Evolutionary conservation across 495 filamentous ascomycete genomes (phyloP).

Genomic region (Oidiodendron maius): DNA sequence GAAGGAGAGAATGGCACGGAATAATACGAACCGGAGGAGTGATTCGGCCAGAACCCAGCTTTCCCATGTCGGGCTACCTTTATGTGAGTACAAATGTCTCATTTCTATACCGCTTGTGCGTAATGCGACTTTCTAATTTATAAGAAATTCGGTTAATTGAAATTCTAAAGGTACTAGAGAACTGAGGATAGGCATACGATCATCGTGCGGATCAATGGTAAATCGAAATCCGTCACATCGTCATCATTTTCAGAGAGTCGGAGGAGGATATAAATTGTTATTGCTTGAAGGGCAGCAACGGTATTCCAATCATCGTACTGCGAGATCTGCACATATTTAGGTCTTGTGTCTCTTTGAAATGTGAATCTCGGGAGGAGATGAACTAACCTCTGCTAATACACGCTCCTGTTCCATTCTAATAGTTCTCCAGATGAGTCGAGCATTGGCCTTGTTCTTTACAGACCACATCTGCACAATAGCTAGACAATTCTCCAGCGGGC

Average conservation of each 20-base stretch:
- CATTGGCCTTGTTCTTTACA: slow-evolving; percentile 9
- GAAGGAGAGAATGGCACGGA: background rate
- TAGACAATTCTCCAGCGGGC: slow-evolving; percentile 1
- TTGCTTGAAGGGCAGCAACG: slow-evolving; percentile 10
- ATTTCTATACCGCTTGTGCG: background rate
- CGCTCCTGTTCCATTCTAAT: slow-evolving; percentile 8
- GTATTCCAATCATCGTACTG: background rate
- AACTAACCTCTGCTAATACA: background rate
- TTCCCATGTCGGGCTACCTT: slow-evolving; percentile 3
- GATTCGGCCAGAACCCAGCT: slow-evolving; percentile 9
- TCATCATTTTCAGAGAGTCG: slow-evolving; percentile 2
- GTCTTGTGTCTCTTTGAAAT: background rate
- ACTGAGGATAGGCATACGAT: background rate
- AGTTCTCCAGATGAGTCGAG: slow-evolving; percentile 7
- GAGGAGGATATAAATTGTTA: slow-evolving; percentile 9
- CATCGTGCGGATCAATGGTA: slow-evolving; percentile 8
- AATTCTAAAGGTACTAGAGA: background rate
- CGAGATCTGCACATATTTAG: background rate
- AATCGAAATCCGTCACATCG: slow-evolving; percentile 5
- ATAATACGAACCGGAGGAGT: background rate
- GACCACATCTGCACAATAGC: slow-evolving; percentile 3
- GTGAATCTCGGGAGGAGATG: background rate
- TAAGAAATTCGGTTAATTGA: background rate
- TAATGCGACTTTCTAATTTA: slow-evolving; percentile 1
- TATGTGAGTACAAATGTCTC: background rate